Base-by-base conservation (phyloP, 768 basidiomycete genomes). In the Agaricus blazei region DNA sequence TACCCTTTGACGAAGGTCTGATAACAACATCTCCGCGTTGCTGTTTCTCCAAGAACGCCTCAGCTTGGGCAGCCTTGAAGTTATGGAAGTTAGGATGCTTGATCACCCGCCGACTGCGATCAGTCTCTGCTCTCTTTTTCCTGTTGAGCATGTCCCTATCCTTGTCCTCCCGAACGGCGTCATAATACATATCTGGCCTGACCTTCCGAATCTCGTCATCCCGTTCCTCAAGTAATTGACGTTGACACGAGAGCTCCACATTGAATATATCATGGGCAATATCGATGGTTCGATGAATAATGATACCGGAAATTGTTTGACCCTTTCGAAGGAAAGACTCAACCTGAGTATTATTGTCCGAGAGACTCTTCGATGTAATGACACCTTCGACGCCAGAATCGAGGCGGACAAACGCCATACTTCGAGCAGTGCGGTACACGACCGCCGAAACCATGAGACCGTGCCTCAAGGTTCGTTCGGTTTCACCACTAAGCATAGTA, bases 11-110 rank as follows among this genome's bases (percentile, higher is more conserved):
- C 15, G 94, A 96, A 0, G 97, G 97, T 44, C 97, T 78, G 60
- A 99, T 93, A 41, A 98, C 90, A 40, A 96, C 95, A 68, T 98
- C 97, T 9, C 97, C 97, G 19, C 92, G 84, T 62, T 94, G 93
- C 67, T 93, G 90, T 61, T 86, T 86, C 61, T 92, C 89, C 58
- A 99, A 75, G 66, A 88, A 90, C 36, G 84, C 79, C 70, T 98
- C 97, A 1, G 97, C 95, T 61, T 97, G 88, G 12, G 79, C 74
- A 6, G 90, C 85, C 60, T 92, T 95, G 77, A 96, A 86, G 65
- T 97, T 93, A 67, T 95, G 90, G 82, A 98, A 99, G 69, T 96
- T 94, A 2, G 96, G 97, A 68, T 99, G 97, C 67, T 98, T 93
- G 74, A 99, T 91, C 51, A 96, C 84, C 26, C 96, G 78, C 57